These are phyloP conservation scores for Grammothele lineata DNA, from an alignment of 768 basidiomycete genomes.

Conservation along the genomic window DNA sequence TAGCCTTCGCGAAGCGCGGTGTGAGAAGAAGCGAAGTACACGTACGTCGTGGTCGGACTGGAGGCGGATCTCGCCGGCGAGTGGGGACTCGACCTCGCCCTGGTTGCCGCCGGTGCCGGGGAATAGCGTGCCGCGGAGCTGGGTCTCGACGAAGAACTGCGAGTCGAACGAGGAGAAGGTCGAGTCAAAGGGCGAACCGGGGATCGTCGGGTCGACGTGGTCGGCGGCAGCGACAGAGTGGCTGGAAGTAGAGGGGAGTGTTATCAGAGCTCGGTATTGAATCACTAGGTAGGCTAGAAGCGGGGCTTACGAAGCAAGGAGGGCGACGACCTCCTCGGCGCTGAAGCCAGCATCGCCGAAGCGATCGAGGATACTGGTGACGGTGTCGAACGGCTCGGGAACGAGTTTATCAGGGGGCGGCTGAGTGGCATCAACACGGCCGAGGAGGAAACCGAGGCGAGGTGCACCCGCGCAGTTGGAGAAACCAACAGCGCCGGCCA, in stretches of 20 bases:
- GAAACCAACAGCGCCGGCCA: slow-evolving; percentile 24
- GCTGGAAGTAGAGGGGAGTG: background rate
- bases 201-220: slow-evolving; percentile 19
- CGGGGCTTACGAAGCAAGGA: slow-evolving; percentile 22
- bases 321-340: slow-evolving; percentile 18
- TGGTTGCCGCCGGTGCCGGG: slow-evolving; percentile 21
- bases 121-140: slow-evolving; percentile 21
- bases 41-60: slow-evolving; percentile 22
- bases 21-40: background rate
- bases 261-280: background rate
- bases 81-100: slow-evolving; percentile 24
- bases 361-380: slow-evolving; percentile 21
- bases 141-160: slow-evolving; percentile 22
- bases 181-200: slow-evolving; percentile 20
- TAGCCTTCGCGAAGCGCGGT: background rate
- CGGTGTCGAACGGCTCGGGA: slow-evolving; percentile 19
- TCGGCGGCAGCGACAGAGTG: slow-evolving; percentile 25
- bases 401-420: slow-evolving; percentile 9
- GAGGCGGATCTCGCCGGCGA: slow-evolving; percentile 27
- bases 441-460: slow-evolving; percentile 20
- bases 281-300: background rate
- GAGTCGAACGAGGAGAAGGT: slow-evolving; percentile 17
- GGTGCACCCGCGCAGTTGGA: slow-evolving; percentile 28
- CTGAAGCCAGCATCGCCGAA: slow-evolving; percentile 23
- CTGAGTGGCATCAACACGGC: background rate